Evolutionary conservation across 2,329 filamentous ascomycete genomes (phyloP), one percentile per base, ranked within the genome.

Genomic region (Claviceps pusilla): DNA sequence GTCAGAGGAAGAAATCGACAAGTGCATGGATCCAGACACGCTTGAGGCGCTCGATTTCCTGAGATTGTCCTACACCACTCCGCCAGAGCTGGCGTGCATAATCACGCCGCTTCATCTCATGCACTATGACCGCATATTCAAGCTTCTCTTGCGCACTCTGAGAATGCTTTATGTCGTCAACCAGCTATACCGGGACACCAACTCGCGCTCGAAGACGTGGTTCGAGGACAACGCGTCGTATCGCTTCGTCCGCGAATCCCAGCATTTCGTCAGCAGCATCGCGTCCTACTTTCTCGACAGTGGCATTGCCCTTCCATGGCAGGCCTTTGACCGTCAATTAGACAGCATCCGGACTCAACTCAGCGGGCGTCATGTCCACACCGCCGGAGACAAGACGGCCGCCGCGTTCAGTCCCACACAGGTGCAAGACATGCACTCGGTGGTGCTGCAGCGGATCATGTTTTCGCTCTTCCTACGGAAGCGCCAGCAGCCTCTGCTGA

Each of bases 1-100:
- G 57, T 78, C 83, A 0, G 75, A 82, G 7, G 83, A 84, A 49
- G 89, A 96, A 60, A 87, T 95, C 50, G 80, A 89, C 52, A 82
- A 78, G 57, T 91, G 89, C 67, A 83, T 94, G 75, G 80, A 97
- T 61, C 83, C 89, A 0, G 79, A 87, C 64, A 86, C 84, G 0
- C 76, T 97, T 19, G 83, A 91, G 64, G 93, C 93, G 0, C 75
- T 97, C n/a, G 93, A 97, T 68, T 97, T 98, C 63, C 74, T 98
- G 16, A 82, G 88, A 1, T 72, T 98, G 7, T 86, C 89, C 48
- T 97, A 96, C 69, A 86, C 84, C 45, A 77, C 89, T 0, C 85
- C 89, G 0, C 68, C 78, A 0, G 80, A 87, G 1, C 73, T 97
- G 0, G 76, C 83, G 45, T 74, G 82, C 0, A 76, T 97, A 57